Evolutionary conservation across 116 monocot genomes (phyloP).

Genomic region (Cymodocea nodosa): DNA sequence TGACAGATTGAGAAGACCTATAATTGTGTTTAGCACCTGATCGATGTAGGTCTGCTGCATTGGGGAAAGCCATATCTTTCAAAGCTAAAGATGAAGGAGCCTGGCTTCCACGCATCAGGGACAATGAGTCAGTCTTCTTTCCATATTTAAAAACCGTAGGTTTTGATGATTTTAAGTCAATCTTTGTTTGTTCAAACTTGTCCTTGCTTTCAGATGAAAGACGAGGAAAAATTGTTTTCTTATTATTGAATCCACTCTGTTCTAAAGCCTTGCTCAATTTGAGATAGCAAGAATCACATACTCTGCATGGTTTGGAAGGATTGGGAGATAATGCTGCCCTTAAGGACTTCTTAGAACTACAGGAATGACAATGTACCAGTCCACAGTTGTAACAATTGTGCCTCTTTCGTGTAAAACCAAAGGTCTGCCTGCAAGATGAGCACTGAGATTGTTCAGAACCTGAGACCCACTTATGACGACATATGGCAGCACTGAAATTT

Average conservation of each 20-base stretch:
- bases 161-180: constrained; percentile 19
- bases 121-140: constrained; percentile 29
- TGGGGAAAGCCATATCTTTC: constrained; percentile 38
- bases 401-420: constrained; percentile 84
- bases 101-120: constrained; percentile 21
- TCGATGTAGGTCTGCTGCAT: constrained; percentile 2
- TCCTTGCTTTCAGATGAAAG: constrained; percentile 44
- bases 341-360: constrained; percentile 55
- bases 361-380: constrained; percentile 74
- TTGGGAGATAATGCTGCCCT: constrained; percentile 60
- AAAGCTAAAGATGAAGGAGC: constrained; percentile 27
- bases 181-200: constrained; percentile 20
- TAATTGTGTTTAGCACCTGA: constrained; percentile 4
- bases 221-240: constrained; percentile 22
- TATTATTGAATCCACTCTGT: constrained; percentile 20
- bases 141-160: constrained; percentile 20
- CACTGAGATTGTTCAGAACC: constrained; percentile 64
- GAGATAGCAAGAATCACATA: constrained; percentile 66
- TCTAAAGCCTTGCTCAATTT: constrained; percentile 43
- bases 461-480: constrained; percentile 56
- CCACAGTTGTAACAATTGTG: constrained; percentile 88
- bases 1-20: constrained; percentile 36
- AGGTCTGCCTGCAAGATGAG: constrained; percentile 60
- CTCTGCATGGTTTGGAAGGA: constrained; percentile 68
- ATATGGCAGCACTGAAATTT: constrained; percentile 58